Conservation (phyloP, 495 filamentous ascomycete species). For the Neurospora pannonica region DNA sequence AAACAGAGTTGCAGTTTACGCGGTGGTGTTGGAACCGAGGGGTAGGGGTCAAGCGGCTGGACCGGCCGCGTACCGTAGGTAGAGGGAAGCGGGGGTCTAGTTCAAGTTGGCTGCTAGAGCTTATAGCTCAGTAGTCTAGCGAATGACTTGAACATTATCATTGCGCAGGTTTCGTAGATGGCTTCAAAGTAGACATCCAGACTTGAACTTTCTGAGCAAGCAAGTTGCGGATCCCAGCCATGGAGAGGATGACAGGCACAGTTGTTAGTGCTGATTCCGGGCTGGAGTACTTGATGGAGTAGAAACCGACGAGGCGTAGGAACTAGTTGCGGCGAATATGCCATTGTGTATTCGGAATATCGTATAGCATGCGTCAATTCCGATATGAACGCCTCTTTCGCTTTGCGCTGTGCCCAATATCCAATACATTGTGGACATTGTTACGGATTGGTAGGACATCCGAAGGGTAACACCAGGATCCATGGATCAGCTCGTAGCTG, state of each 20-base stretch:
- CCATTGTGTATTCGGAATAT: neutral
- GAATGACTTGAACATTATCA: neutral
- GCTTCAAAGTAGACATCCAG: neutral
- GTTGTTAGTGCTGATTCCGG: neutral
- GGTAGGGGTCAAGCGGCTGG: conserved; percentile 6
- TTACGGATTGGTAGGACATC: neutral
- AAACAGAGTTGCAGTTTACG: conserved; percentile 26
- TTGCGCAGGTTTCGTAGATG: neutral
- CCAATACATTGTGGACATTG: neutral
- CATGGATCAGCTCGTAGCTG: neutral
- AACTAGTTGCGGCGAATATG: neutral
- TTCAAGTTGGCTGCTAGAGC: neutral
- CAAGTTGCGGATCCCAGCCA: neutral
- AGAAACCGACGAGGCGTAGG: neutral
- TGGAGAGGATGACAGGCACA: neutral
- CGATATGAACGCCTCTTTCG: neutral
- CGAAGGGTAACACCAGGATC: neutral
- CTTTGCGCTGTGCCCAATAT: neutral
- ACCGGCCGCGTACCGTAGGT: neutral
- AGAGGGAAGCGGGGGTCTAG: neutral
- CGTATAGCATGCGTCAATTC: neutral
- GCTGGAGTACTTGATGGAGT: neutral
- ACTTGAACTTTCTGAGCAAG: neutral
- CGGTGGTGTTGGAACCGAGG: neutral
- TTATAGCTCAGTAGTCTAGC: neutral